These are phyloP conservation scores for Ophiostoma ulmi DNA, from an alignment of 2,329 filamentous ascomycete species.

Conservation along the genomic window DNA sequence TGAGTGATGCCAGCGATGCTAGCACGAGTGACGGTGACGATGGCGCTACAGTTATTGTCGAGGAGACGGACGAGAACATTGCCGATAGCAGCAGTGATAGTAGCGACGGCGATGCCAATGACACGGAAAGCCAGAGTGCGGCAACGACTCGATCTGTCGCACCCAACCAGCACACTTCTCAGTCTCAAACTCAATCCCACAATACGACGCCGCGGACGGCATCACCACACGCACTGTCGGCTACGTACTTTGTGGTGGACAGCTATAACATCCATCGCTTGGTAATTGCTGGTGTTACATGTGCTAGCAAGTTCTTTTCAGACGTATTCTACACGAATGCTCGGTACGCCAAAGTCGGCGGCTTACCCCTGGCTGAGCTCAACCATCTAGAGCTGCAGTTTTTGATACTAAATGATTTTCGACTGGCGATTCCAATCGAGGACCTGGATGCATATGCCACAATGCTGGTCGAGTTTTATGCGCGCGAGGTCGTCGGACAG, in stretches of 20 bases:
- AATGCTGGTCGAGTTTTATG: slow-evolving; percentile 98
- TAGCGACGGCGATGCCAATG: slow-evolving; percentile 23
- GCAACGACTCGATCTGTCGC: background rate
- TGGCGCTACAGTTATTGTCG: slow-evolving; percentile 33
- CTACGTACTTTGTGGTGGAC: slow-evolving; percentile 82
- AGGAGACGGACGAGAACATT: slow-evolving; percentile 48
- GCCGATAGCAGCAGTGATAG: slow-evolving; percentile 38
- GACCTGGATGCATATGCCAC: slow-evolving; percentile 96
- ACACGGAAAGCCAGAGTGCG: background rate
- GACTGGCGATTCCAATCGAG: slow-evolving; percentile 86
- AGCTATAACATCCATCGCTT: slow-evolving; percentile 98
- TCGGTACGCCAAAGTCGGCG: slow-evolving; percentile 97
- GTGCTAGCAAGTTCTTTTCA: slow-evolving; percentile 98
- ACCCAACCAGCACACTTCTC: background rate
- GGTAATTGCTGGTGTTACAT: slow-evolving; percentile 94
- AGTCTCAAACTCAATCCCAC: background rate
- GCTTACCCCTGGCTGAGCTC: slow-evolving; percentile 81
- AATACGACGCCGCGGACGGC: background rate
- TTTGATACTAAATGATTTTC: slow-evolving; percentile 89
- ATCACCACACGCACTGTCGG: slow-evolving; percentile 26
- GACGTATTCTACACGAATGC: slow-evolving; percentile 99
- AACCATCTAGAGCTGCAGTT: slow-evolving; percentile 98
- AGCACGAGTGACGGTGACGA: slow-evolving; percentile 28
- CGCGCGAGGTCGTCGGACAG: slow-evolving; percentile 69
- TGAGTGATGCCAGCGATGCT: slow-evolving; percentile 22